These are phyloP conservation scores for Aspergillus diversus DNA, from an alignment of 495 filamentous ascomycete species.

Conservation along the genomic window DNA sequence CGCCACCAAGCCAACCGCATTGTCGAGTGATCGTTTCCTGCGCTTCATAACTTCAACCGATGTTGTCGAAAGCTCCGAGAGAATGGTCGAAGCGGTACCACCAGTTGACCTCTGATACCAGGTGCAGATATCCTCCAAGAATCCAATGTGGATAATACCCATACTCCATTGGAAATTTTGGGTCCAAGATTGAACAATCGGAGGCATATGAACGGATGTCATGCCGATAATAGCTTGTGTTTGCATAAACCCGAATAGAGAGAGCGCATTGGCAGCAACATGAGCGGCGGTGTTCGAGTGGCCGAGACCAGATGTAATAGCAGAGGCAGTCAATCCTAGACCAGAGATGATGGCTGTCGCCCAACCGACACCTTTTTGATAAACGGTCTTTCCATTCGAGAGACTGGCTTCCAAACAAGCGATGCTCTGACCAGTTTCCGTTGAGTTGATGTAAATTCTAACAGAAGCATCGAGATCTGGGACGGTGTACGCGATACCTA, in stretches of 20 bases:
- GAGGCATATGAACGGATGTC: conserved; percentile 81
- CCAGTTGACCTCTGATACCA: conserved; percentile 98
- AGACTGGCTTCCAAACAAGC: conserved; percentile 89
- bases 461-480: conserved; percentile 94
- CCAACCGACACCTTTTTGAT: conserved; percentile 90
- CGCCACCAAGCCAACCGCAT: conserved; percentile 44
- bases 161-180: conserved; percentile 99
- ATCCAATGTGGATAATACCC: conserved; percentile 89
- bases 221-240: conserved; percentile 95
- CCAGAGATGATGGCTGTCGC: conserved; percentile 83
- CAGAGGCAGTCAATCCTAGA: conserved; percentile 79
- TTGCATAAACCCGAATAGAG: conserved; percentile 95
- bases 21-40: conserved; percentile 48
- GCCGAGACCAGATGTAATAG: conserved; percentile 78
- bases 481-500: conserved; percentile 81
- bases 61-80: conserved; percentile 70
- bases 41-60: conserved; percentile 89
- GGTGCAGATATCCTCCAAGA: conserved; percentile 85
- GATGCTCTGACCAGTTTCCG: conserved; percentile 62
- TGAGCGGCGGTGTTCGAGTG: conserved; percentile 98
- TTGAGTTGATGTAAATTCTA: conserved; percentile 74
- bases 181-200: conserved; percentile 91
- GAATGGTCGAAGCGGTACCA: conserved; percentile 79
- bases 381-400: conserved; percentile 92
- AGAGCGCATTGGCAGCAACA: conserved; percentile 89